Percentiles rank a stretch among this genome's conserved stretches.
Evolutionary conservation across 2,329 filamentous ascomycete species (phyloP).

Genomic region (Zymoseptoria crescenta): DNA sequence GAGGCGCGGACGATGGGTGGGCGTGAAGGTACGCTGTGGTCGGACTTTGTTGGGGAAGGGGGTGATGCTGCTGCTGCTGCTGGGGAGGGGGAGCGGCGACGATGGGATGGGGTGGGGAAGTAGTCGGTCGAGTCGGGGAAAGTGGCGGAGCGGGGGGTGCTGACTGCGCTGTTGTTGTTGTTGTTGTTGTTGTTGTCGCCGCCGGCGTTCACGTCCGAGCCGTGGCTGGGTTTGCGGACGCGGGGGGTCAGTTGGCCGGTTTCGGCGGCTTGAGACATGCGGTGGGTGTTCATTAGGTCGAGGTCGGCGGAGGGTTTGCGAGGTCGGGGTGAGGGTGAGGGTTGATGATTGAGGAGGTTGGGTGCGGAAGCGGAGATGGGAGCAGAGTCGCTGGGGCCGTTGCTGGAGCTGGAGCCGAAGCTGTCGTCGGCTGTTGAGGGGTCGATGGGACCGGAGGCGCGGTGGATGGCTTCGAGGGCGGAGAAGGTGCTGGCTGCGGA

Average conservation of each 20-base stretch:
- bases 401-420: slow-evolving; percentile 18
- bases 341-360: slow-evolving; percentile 13
- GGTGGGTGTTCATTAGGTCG: slow-evolving; percentile 39
- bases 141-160: background rate
- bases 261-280: slow-evolving; percentile 44
- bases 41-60: slow-evolving; percentile 15
- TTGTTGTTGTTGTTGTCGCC: background rate
- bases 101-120: background rate
- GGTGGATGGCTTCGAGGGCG: slow-evolving; percentile 21
- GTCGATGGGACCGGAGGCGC: slow-evolving; percentile 19
- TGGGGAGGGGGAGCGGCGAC: background rate
- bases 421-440: slow-evolving; percentile 4
- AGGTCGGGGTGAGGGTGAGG: slow-evolving; percentile 3
- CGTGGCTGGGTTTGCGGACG: slow-evolving; percentile 11
- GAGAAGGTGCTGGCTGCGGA: slow-evolving; percentile 27
- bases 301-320: slow-evolving; percentile 22
- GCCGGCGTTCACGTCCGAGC: slow-evolving; percentile 1
- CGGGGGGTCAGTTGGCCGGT: slow-evolving; percentile 39
- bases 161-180: background rate
- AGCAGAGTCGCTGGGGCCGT: slow-evolving; percentile 17
- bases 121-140: background rate
- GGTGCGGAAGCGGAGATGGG: slow-evolving; percentile 23
- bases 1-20: slow-evolving; percentile 18
- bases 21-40: background rate
- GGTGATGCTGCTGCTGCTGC: background rate